Evolutionary conservation across 345 rosid genomes (phyloP).

Genomic region (Brassica juncea): DNA sequence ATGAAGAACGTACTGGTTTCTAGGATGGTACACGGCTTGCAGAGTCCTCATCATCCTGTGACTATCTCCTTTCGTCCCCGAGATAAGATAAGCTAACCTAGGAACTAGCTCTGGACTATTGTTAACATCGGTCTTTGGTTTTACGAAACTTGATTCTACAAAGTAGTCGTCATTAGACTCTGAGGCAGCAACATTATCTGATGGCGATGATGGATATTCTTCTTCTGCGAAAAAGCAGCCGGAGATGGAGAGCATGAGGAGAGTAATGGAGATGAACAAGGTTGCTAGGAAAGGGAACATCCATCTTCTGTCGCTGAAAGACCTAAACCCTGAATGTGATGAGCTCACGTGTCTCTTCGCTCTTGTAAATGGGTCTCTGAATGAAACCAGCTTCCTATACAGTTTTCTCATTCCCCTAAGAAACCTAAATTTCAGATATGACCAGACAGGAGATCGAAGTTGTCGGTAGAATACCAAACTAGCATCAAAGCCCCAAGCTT

Average conservation of each 20-base stretch:
- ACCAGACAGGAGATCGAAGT: background rate
- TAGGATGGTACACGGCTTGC: constrained; percentile 91
- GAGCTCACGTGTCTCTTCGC: constrained; percentile 63
- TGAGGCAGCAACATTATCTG: constrained; percentile 49
- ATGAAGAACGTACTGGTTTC: constrained; percentile 92
- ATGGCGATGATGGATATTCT: constrained; percentile 50
- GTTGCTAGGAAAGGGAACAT: constrained; percentile 72
- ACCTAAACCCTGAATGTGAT: constrained; percentile 56
- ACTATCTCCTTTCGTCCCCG: constrained; percentile 93
- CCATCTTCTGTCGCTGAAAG: constrained; percentile 77
- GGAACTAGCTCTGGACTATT: constrained; percentile 47
- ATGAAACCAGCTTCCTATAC: constrained; percentile 46
- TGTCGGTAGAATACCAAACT: background rate
- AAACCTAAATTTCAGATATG: background rate
- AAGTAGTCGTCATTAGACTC: constrained; percentile 62
- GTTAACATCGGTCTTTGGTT: constrained; percentile 29
- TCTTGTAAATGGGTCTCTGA: constrained; percentile 43
- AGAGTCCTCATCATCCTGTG: constrained; percentile 92
- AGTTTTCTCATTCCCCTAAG: constrained; percentile 47
- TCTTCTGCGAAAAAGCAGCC: constrained; percentile 47
- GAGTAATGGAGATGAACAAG: constrained; percentile 62
- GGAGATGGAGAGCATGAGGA: constrained; percentile 49
- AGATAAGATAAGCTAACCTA: constrained; percentile 85
- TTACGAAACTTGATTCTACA: constrained; percentile 62
- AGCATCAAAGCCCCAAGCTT: constrained; percentile 19